A percentile compares a stretch with the other conserved stretches of the same genome.
Evolutionary conservation across 495 filamentous ascomycete genomes (phyloP).

Genomic region (Penicillium pancosmium): DNA sequence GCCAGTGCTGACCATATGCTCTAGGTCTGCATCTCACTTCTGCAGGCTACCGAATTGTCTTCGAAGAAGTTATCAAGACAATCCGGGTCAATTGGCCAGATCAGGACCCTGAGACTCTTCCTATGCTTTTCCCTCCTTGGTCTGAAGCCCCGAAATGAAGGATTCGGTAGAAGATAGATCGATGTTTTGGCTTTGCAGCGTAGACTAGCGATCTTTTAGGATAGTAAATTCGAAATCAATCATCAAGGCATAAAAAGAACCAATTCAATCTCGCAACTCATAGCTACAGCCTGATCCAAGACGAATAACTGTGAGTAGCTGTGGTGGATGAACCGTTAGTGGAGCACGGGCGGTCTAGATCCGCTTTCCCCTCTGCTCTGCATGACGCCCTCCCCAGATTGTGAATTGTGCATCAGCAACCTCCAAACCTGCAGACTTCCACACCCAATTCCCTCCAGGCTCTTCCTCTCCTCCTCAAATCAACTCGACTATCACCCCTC

Average conservation of each 20-base stretch:
- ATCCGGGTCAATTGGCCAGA: constrained; percentile 62
- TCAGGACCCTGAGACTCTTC: constrained; percentile 54
- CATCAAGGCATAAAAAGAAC: too few relatives aligned
- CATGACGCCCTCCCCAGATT: constrained; percentile 15
- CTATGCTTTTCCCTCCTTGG: constrained; percentile 58
- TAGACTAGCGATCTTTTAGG: neutral
- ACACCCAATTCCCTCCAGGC: neutral
- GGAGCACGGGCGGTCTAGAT: constrained; percentile 32
- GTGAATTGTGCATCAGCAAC: neutral
- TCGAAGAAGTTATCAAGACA: constrained; percentile 53
- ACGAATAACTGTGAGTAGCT: neutral
- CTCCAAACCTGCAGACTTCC: neutral
- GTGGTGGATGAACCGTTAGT: constrained; percentile 21
- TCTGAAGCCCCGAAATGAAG: constrained; percentile 48
- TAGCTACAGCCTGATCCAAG: neutral
- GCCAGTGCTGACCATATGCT: constrained; percentile 12
- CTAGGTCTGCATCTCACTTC: constrained; percentile 68
- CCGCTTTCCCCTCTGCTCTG: constrained; percentile 18
- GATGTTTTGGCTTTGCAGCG: neutral
- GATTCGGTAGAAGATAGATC: neutral
- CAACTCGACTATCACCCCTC: neutral
- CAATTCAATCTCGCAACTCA: neutral
- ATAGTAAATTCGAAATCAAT: too few relatives aligned
- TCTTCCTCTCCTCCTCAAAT: neutral
- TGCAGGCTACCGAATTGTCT: constrained; percentile 61